A percentile compares a stretch with the other conserved stretches of the same genome.
Conservation (phyloP, 352 stramenopile genomes). For the Phytophthora agathidicida region DNA sequence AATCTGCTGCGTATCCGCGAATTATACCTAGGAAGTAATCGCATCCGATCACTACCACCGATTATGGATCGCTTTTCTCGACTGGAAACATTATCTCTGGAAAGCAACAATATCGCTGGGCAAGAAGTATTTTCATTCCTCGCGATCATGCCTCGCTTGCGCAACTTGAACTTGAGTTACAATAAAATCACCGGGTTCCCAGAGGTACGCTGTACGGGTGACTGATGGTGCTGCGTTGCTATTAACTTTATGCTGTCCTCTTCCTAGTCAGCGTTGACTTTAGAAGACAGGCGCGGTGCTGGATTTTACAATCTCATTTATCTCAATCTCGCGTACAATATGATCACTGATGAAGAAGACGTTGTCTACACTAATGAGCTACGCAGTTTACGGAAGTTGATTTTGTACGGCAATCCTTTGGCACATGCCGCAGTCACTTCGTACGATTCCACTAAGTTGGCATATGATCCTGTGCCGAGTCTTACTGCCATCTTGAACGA, state of each 20-base stretch:
- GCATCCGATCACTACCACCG: slow-evolving; percentile 66
- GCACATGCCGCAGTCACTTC: slow-evolving; percentile 63
- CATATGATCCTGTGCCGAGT: slow-evolving; percentile 73
- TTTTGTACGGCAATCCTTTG: slow-evolving; percentile 81
- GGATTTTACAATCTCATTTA: slow-evolving; percentile 76
- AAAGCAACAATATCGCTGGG: slow-evolving; percentile 76
- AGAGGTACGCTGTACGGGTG: slow-evolving; percentile 38
- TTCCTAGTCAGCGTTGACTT: slow-evolving; percentile 47
- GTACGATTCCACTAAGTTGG: slow-evolving; percentile 64
- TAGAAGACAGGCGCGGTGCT: slow-evolving; percentile 63
- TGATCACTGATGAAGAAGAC: slow-evolving; percentile 54
- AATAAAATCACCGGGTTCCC: slow-evolving; percentile 81
- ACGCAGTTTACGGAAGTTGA: slow-evolving; percentile 64
- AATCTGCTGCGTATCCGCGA: slow-evolving; percentile 80
- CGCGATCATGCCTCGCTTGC: slow-evolving; percentile 62
- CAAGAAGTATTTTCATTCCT: slow-evolving; percentile 78
- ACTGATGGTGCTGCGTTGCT: not conserved
- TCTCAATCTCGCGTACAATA: slow-evolving; percentile 79
- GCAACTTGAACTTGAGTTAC: slow-evolving; percentile 80
- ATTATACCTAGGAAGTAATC: slow-evolving; percentile 79
- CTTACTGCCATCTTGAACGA: slow-evolving; percentile 51
- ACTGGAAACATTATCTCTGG: slow-evolving; percentile 78
- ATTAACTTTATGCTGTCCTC: slow-evolving; percentile 1
- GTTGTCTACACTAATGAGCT: slow-evolving; percentile 57
- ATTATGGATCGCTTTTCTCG: slow-evolving; percentile 80